These are phyloP conservation scores for Symbiodinium pilosum DNA, from an alignment of 73 alveolate genomes.

Conservation along the genomic window DNA sequence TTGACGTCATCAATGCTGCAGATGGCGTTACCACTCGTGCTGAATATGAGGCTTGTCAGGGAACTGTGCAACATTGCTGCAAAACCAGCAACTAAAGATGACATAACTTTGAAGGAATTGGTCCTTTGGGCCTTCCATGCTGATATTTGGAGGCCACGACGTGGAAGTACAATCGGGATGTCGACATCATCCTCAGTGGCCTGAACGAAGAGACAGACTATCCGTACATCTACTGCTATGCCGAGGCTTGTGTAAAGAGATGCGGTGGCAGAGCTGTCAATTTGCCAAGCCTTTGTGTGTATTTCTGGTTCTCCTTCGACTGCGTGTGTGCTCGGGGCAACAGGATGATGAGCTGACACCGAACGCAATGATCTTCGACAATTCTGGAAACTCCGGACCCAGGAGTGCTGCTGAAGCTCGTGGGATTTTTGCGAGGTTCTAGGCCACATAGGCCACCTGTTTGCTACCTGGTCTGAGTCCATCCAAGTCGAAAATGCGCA, in stretches of 20 bases:
- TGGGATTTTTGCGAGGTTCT: too few species aligned
- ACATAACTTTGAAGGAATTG: too few species aligned
- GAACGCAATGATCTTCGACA: conserved; percentile 48
- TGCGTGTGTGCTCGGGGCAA: neutral
- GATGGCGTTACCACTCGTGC: conserved; percentile 52
- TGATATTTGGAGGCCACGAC: neutral
- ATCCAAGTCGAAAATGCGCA: neutral
- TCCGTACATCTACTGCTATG: conserved; percentile 74
- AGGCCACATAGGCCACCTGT: too few species aligned
- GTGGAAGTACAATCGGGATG: conserved; percentile 49
- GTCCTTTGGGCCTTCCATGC: too few species aligned
- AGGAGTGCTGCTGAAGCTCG: neutral
- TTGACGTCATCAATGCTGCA: conserved; percentile 54
- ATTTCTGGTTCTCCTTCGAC: too few species aligned
- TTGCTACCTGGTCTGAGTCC: neutral
- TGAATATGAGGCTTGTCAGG: conserved; percentile 45
- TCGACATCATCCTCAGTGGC: conserved; percentile 73
- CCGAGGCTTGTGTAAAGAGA: neutral
- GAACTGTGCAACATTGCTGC: too few species aligned
- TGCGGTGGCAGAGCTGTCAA: neutral
- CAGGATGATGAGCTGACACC: conserved; percentile 62
- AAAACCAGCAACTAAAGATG: too few species aligned
- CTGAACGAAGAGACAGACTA: conserved; percentile 53
- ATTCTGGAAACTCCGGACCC: neutral
- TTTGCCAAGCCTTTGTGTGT: neutral